phyloP scores from a whole-genome alignment of 2,329 filamentous ascomycete genomes.

The Madurella mycetomatis region DNA sequence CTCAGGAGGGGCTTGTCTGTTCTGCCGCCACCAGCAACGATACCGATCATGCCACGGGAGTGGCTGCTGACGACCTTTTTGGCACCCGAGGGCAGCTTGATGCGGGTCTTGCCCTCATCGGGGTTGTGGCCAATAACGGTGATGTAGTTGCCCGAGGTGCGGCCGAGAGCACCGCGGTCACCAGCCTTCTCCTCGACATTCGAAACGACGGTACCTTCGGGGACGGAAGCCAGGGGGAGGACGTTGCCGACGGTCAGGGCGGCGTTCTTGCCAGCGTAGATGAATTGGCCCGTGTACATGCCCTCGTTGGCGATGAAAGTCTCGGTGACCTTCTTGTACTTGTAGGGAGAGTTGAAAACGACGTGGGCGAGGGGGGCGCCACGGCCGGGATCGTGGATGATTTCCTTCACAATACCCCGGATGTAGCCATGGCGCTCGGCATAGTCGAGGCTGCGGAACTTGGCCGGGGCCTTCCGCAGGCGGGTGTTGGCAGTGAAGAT shows the following conservation, averaged over 20 bases:
- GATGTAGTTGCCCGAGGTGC: constrained; percentile 99
- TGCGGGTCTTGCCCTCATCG: constrained; percentile 98
- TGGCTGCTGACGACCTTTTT: constrained; percentile 97
- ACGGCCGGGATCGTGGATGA: constrained; percentile 98
- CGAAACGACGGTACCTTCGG: constrained; percentile 97
- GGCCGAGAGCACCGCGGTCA: constrained; percentile 92
- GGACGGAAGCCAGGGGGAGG: constrained; percentile 87
- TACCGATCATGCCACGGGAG: constrained; percentile 97
- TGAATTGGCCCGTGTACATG: constrained; percentile 99
- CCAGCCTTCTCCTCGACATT: constrained; percentile 99
- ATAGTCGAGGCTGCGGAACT: constrained; percentile 96
- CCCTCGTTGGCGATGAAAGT: constrained; percentile 99
- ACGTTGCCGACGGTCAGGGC: constrained; percentile 95
- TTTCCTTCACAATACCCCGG: constrained; percentile 96
- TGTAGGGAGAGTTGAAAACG: constrained; percentile 95
- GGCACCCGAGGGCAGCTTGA: constrained; percentile 98
- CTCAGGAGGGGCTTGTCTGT: constrained; percentile 99
- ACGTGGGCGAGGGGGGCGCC: constrained; percentile 97
- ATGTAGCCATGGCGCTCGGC: constrained; percentile 97
- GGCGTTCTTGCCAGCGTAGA: constrained; percentile 99
- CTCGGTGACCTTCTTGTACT: constrained; percentile 95
- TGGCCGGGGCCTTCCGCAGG: constrained; percentile 88
- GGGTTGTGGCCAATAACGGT: constrained; percentile 97
- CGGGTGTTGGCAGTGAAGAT: constrained; percentile 66
- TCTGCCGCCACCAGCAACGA: constrained; percentile 97